Conservation (phyloP, 805 yeast species). For the Crinitomyces ghanaensis region DNA sequence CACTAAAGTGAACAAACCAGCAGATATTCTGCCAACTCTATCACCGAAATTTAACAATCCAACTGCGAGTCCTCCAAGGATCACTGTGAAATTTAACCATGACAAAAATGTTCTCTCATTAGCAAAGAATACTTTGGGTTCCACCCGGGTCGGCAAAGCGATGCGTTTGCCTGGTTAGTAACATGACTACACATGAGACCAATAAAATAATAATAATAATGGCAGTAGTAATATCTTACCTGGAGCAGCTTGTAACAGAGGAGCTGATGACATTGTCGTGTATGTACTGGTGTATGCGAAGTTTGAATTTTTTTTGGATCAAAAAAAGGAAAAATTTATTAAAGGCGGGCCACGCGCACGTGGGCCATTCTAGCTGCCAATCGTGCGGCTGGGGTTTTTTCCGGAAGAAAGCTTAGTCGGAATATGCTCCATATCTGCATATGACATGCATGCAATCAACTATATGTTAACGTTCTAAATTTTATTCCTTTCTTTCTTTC, state of each 20-base stretch:
- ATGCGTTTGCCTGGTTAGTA: conserved; percentile 63
- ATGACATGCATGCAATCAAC: too few relatives aligned
- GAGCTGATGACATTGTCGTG: conserved; percentile 50
- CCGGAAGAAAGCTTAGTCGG: too few relatives aligned
- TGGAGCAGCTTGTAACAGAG: conserved; percentile 60
- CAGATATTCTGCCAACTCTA: conserved; percentile 79
- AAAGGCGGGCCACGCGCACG: too few relatives aligned
- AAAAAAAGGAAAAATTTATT: neutral
- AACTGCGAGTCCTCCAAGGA: conserved; percentile 91
- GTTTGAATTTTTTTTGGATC: neutral
- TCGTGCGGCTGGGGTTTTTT: too few relatives aligned
- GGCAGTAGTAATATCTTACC: conserved; percentile 30
- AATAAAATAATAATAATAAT: conserved; percentile 1
- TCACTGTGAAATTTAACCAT: conserved; percentile 98
- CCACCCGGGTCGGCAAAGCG: conserved; percentile 95
- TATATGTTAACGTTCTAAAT: too few relatives aligned
- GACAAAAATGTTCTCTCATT: conserved; percentile 97
- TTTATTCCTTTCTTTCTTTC: too few relatives aligned
- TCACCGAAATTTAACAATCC: conserved; percentile 97
- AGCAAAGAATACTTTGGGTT: conserved; percentile 98
- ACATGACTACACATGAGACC: neutral
- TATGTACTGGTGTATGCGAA: too few relatives aligned
- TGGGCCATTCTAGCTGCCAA: too few relatives aligned
- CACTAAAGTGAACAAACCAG: conserved; percentile 86
- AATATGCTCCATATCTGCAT: too few relatives aligned